Base-by-base conservation (phyloP, 345 rosid species). In the Eucalyptus marginata region DNA sequence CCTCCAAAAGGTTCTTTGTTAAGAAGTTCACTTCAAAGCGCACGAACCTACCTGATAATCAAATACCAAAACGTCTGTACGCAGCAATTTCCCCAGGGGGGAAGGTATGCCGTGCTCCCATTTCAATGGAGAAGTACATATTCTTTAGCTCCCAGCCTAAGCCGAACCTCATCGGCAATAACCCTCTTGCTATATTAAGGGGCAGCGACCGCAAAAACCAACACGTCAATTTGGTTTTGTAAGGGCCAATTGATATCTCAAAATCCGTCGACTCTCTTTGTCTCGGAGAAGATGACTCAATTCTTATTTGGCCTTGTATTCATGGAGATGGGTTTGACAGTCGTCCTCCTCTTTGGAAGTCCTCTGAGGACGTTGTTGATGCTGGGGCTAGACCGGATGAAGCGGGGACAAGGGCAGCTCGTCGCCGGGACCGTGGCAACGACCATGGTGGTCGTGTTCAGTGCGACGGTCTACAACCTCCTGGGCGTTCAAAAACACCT, bases 331-430 rank as follows among this genome's bases (percentile, higher is more conserved):
- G 89, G 84, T 13, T 27, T 93, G 87, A 84, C 92, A 54, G 17
- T 91, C 62, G 56, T 56, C 24, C 94, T 94, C 24, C 47, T 92
- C 71, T 95, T 91, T 56, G 80, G 80, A 44, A 91, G 80, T 66
- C 95, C 96, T 44, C 10, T 93, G 27, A 92, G 94, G 92, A 88
- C 79, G 88, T n/a, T 95, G 66, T 44, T 94, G 86, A 88, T 93
- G 49, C 18, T 90, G 88, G 91, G 90, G 51, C 15, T 95, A 40
- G 92, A 91, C 89, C 87, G 11, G 49, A 18, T 92, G 89, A 93
- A 94, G 90, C 88, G 86, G 86, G 96, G 97, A 27, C 93, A 51
- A 49, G 95, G 92, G 47, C 93, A 91, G 15, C 86, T 94, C 86
- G 90, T 95, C 29, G 92, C 92, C 8, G 90, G 87, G 87, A 93